Percentiles rank a stretch among this genome's conserved stretches.
phyloP scores from a whole-genome alignment of 2,329 filamentous ascomycete genomes.

The Fusarium sp. region DNA sequence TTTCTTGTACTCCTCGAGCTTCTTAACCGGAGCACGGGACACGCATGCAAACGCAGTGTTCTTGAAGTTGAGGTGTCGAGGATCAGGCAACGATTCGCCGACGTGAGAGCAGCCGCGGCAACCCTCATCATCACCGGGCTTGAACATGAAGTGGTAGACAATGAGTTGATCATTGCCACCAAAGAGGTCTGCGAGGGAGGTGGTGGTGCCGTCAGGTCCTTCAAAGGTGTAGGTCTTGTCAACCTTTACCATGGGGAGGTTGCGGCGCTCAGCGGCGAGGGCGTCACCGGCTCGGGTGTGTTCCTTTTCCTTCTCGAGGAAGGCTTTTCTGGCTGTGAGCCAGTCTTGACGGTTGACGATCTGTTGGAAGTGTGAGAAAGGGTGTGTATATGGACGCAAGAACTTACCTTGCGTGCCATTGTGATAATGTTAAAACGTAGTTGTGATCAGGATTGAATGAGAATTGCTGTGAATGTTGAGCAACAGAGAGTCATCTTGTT shows the following conservation, averaged over 20 bases:
- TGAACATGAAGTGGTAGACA: conserved; percentile 62
- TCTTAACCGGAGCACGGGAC: conserved; percentile 52
- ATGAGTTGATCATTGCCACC: conserved; percentile 51
- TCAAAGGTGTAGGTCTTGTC: conserved; percentile 52
- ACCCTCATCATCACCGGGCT: conserved; percentile 47
- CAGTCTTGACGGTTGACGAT: conserved; percentile 50
- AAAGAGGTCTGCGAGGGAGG: conserved; percentile 49
- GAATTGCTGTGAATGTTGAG: background rate
- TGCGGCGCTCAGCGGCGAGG: conserved; percentile 46
- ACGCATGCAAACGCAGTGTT: conserved; percentile 54
- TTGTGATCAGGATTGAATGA: background rate
- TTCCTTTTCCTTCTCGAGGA: conserved; percentile 52
- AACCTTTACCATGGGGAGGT: conserved; percentile 56
- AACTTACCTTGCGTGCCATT: background rate
- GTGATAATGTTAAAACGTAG: background rate
- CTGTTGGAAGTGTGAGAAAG: conserved; percentile 25
- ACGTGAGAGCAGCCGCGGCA: conserved; percentile 55
- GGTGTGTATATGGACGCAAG: background rate
- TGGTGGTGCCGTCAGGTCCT: conserved; percentile 39
- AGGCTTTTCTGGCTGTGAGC: conserved; percentile 48
- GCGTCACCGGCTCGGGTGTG: conserved; percentile 44
- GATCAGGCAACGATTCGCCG: conserved; percentile 53
- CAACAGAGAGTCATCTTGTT: background rate
- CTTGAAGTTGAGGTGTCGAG: conserved; percentile 51
- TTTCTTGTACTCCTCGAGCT: conserved; percentile 51